phyloP scores from a whole-genome alignment of 768 basidiomycete genomes.

The Punctularia strigosozonata region DNA sequence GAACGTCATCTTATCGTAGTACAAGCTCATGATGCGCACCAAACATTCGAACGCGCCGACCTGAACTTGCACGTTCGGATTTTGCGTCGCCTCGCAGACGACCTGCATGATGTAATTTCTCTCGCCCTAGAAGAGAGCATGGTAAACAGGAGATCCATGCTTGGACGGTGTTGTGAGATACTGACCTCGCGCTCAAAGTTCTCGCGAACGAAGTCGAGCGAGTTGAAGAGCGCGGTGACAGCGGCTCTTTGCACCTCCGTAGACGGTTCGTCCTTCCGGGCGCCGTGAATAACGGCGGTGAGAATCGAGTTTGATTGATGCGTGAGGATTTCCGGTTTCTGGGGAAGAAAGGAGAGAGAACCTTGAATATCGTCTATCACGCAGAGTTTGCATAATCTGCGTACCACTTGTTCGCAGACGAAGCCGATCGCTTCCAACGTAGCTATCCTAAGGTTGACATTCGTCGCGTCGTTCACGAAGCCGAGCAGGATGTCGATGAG shows the following conservation, averaged over 20 bases:
- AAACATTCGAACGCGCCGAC: constrained; percentile 95
- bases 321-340: constrained; percentile 91
- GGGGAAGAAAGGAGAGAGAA: constrained; percentile 10
- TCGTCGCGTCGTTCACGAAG: constrained; percentile 67
- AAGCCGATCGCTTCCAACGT: constrained; percentile 94
- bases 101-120: constrained; percentile 99
- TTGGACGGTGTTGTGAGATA: constrained; percentile 7
- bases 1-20: constrained; percentile 98
- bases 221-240: constrained; percentile 87
- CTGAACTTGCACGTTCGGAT: constrained; percentile 65
- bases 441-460: constrained; percentile 68
- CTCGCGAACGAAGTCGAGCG: constrained; percentile 92
- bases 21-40: constrained; percentile 92
- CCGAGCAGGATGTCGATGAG: constrained; percentile 81
- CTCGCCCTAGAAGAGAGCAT: constrained; percentile 57
- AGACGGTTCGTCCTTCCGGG: constrained; percentile 89
- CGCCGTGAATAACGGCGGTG: constrained; percentile 97
- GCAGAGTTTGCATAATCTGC: constrained; percentile 31
- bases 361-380: constrained; percentile 1
- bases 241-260: constrained; percentile 88
- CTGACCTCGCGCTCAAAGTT: constrained; percentile 95
- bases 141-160: constrained; percentile 3
- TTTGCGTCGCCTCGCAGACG: constrained; percentile 96
- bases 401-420: constrained; percentile 94
- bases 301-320: constrained; percentile 92